Percentiles rank a stretch among this genome's conserved stretches.
Conservation (phyloP, 306 rosid genomes). For the Crotalaria pallida region DNA sequence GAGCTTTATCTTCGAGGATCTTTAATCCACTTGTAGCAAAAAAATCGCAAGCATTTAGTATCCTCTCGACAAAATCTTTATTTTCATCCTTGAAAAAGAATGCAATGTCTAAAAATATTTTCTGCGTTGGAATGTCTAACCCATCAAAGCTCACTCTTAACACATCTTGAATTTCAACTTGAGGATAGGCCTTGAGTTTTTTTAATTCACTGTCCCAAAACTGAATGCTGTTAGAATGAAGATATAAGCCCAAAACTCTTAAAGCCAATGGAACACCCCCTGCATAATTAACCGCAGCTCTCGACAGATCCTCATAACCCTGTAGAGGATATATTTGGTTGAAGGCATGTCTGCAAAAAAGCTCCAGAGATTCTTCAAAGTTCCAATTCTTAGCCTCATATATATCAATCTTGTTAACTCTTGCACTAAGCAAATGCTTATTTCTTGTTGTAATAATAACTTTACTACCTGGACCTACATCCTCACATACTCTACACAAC, state of each 20-base stretch:
- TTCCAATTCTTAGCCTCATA: not conserved
- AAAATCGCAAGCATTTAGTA: not conserved
- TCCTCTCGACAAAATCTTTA: not conserved
- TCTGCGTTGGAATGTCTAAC: not conserved
- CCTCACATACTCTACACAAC: not conserved
- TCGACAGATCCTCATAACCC: not conserved
- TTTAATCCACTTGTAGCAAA: not conserved
- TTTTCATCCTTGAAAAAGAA: not conserved
- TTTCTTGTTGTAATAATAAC: not conserved
- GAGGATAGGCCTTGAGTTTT: not conserved
- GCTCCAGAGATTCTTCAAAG: not conserved
- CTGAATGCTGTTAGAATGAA: not conserved
- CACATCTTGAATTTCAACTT: not conserved
- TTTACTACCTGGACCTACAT: not conserved
- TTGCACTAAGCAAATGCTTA: not conserved
- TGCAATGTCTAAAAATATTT: too few species aligned
- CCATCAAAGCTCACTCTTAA: conserved; percentile 9
- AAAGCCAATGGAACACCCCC: too few species aligned
- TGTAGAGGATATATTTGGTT: not conserved
- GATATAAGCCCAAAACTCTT: not conserved
- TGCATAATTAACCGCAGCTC: not conserved
- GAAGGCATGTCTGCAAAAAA: not conserved
- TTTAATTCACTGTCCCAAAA: not conserved
- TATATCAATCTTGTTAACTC: not conserved
- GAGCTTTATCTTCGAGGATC: too few species aligned